Conservation (phyloP, 2,329 filamentous ascomycete species). For the Monosporascus sp. region DNA sequence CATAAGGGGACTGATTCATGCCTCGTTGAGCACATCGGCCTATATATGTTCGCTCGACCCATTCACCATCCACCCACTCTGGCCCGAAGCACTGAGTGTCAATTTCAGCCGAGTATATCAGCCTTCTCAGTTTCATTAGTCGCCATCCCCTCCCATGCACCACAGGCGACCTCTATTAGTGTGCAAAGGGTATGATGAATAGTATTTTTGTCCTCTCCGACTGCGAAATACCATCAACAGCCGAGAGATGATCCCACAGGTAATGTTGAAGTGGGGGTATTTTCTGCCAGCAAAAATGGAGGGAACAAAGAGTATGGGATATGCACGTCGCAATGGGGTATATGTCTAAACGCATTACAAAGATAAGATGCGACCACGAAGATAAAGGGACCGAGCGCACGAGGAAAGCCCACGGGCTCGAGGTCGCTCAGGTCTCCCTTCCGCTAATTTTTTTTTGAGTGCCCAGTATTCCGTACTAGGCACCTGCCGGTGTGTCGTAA, state of each 20-base stretch:
- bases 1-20: no score
- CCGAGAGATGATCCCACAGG: background rate
- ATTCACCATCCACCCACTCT: background rate
- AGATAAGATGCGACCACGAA: background rate
- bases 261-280: slow-evolving; percentile 10
- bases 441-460: slow-evolving; percentile 7
- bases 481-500: slow-evolving; percentile 16
- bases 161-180: background rate
- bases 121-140: background rate
- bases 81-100: background rate
- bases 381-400: slow-evolving; percentile 19
- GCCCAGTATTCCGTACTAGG: slow-evolving; percentile 8
- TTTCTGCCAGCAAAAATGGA: slow-evolving; percentile 5
- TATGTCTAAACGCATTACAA: slow-evolving; percentile 4
- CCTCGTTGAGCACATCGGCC: no score
- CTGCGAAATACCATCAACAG: background rate
- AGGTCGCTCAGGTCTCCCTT: slow-evolving; percentile 12
- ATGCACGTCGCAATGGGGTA: slow-evolving; percentile 7
- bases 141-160: background rate
- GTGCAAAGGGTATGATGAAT: background rate
- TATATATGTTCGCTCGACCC: background rate
- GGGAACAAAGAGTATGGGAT: background rate
- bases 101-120: background rate
- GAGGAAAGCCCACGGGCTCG: slow-evolving; percentile 17
- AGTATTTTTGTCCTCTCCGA: background rate